Conservation (phyloP, 805 yeast species). For the Starmerella sirachaensis region DNA sequence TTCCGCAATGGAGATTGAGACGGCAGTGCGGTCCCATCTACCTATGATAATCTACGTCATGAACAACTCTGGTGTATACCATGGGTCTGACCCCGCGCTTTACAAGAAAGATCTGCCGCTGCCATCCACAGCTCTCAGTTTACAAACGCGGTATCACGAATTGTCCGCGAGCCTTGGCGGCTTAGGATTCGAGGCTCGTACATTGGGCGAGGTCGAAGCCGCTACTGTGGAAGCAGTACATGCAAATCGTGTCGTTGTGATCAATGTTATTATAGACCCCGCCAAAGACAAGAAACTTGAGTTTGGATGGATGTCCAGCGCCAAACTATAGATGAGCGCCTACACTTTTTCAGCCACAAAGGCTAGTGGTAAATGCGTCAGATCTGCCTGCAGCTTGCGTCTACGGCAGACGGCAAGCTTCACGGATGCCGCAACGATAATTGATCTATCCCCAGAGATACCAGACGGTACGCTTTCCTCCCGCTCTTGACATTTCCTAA, state of each 20-base stretch:
- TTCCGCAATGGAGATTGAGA: slow-evolving; percentile 61
- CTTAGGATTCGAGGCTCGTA: slow-evolving; percentile 38
- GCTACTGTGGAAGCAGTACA: slow-evolving; percentile 31
- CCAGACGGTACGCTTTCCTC: too few species aligned
- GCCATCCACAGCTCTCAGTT: slow-evolving; percentile 51
- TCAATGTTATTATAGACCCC: slow-evolving; percentile 52
- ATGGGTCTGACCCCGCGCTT: slow-evolving; percentile 38
- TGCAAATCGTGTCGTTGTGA: slow-evolving; percentile 33
- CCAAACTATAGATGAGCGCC: slow-evolving; percentile 27
- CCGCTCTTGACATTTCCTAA: too few species aligned
- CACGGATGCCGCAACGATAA: too few species aligned
- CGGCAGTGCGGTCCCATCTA: slow-evolving; percentile 43
- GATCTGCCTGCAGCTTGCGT: too few species aligned
- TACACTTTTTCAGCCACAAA: too few species aligned
- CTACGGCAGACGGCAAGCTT: too few species aligned
- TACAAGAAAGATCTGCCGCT: slow-evolving; percentile 26
- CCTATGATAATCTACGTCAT: slow-evolving; percentile 51
- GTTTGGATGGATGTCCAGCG: slow-evolving; percentile 59
- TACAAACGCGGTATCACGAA: slow-evolving; percentile 45
- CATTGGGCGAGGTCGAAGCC: slow-evolving; percentile 31
- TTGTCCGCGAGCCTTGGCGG: slow-evolving; percentile 48
- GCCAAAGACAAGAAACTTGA: slow-evolving; percentile 44
- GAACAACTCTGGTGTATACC: slow-evolving; percentile 65
- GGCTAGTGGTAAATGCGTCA: too few species aligned
- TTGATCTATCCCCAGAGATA: too few species aligned